A percentile compares a stretch with the other conserved stretches of the same genome.
Conservation (phyloP, 169 alveolate species). For the Haemoproteus tartakovskyi region DNA sequence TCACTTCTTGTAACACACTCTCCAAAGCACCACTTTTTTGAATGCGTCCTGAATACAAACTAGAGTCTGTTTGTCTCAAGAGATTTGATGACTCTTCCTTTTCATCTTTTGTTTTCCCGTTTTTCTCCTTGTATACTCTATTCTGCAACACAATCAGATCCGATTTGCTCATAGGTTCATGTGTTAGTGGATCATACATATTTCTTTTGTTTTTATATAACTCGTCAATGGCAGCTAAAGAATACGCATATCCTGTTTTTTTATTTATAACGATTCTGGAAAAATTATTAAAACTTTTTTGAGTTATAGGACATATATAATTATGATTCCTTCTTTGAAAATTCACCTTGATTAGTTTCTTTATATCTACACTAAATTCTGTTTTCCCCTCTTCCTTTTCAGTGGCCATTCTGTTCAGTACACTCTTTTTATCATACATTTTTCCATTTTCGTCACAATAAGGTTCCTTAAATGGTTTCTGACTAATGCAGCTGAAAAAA, state of each 20-base stretch:
- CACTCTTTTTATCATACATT: slow-evolving; percentile 52
- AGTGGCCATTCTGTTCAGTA: slow-evolving; percentile 30
- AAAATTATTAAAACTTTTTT: slow-evolving; percentile 84
- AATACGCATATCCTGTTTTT: slow-evolving; percentile 87
- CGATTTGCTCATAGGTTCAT: slow-evolving; percentile 67
- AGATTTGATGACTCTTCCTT: too few species aligned
- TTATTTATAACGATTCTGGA: slow-evolving; percentile 87
- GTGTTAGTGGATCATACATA: slow-evolving; percentile 43
- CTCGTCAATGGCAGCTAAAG: slow-evolving; percentile 73
- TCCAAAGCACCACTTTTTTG: slow-evolving; percentile 46
- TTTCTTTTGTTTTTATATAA: slow-evolving; percentile 50
- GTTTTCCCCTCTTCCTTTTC: slow-evolving; percentile 2
- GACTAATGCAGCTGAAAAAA: slow-evolving; percentile 31
- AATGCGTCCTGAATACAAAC: too few species aligned
- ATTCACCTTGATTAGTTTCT: slow-evolving; percentile 87
- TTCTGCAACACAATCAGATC: slow-evolving; percentile 76
- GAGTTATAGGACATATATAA: slow-evolving; percentile 90
- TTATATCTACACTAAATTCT: slow-evolving; percentile 46
- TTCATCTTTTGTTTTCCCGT: slow-evolving; percentile 14
- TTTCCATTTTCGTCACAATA: slow-evolving; percentile 66
- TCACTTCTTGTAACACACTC: slow-evolving; percentile 57
- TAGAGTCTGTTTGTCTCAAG: too few species aligned
- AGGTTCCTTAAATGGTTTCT: slow-evolving; percentile 48
- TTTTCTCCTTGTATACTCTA: slow-evolving; percentile 47
- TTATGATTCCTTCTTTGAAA: slow-evolving; percentile 80